Base-by-base conservation (phyloP, 2,329 filamentous ascomycete species). In the Gremmenia infestans region DNA sequence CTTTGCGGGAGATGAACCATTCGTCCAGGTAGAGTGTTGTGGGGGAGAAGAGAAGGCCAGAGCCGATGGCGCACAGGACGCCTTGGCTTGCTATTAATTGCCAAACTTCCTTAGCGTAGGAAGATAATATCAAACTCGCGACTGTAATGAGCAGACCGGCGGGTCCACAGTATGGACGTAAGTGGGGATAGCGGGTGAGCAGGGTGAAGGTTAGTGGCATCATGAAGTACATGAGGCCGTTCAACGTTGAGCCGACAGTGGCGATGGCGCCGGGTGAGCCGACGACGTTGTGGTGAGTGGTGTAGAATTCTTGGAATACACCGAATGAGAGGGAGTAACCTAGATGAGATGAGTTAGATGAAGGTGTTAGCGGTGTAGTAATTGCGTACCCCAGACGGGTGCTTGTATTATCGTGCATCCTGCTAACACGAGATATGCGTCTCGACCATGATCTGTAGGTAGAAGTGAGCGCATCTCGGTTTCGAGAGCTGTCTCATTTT, bases 291-390 rank as follows among this genome's bases (percentile, higher is more conserved):
- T 23, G 28, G 19, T 59, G 49, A 9, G 48, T 58, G 39, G 75
- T 79, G 69, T 89, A 89, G 68, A 87, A 85, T 53, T 84, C 78
- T 63, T 88, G 85, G 65, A 89, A 88, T 17, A 89, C 77, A 40
- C 86, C 86, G 65, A 84, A 89, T 0, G 83, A 77, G 54, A 85
- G 84, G 0, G 84, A 81, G 54, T 88, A 87, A 1, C 85, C 83
- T 87, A 28, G 23, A 35, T 15, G 11, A 22, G 40, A n/a, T 57
- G n/a, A 56, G 54, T 40, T 35, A 15, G 12, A n/a, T 12, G 23
- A 35, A 40, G 8, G 8, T 25, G 23, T 25, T 32, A 25, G 7
- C 6, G 48, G 8, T 25, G 25, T 23, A n/a, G 4, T 12, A 43
- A 19, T 32, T 45, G 60, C 70, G 54, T 67, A 77, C 78, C 79